These are phyloP conservation scores for Ustilago tritici DNA, from an alignment of 1,284 basidiomycete species.

Conservation along the genomic window DNA sequence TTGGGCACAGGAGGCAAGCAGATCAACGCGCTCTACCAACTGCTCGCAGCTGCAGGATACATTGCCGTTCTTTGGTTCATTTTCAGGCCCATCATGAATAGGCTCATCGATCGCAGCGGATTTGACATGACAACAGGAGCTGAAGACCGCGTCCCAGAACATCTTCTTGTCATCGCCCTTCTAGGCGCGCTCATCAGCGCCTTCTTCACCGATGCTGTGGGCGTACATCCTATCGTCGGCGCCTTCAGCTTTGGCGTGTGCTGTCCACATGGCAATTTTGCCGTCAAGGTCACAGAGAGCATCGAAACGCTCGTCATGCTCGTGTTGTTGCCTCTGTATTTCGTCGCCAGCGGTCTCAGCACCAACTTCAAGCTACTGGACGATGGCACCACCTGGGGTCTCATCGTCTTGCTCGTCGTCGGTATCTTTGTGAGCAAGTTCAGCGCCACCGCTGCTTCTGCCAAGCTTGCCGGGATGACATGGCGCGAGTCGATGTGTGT, in stretches of 20 bases:
- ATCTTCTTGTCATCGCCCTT: conserved; percentile 41
- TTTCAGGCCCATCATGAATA: conserved; percentile 45
- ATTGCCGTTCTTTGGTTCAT: conserved; percentile 48
- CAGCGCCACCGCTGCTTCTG: conserved; percentile 40
- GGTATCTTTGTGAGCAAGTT: conserved; percentile 58
- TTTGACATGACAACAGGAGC: conserved; percentile 44
- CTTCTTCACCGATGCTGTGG: conserved; percentile 50
- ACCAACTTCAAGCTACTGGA: conserved; percentile 55
- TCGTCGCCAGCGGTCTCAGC: conserved; percentile 50
- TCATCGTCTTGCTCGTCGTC: conserved; percentile 50
- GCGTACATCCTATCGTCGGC: conserved; percentile 57
- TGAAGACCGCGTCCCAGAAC: conserved; percentile 42
- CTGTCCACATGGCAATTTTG: conserved; percentile 53
- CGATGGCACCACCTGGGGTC: conserved; percentile 48
- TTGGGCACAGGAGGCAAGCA: conserved; percentile 46
- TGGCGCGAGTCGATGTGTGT: conserved; percentile 55
- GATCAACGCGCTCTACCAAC: conserved; percentile 52
- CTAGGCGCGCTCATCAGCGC: conserved; percentile 51
- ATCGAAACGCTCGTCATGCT: conserved; percentile 52
- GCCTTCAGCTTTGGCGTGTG: conserved; percentile 53
- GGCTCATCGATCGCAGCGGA: conserved; percentile 35
- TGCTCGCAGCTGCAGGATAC: conserved; percentile 50
- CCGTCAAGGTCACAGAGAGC: conserved; percentile 53
- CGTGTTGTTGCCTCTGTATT: conserved; percentile 54
- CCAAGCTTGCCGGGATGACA: conserved; percentile 41